Evolutionary conservation across 1,139 yeast species (phyloP).

Genomic region (Candida neerlandica): DNA sequence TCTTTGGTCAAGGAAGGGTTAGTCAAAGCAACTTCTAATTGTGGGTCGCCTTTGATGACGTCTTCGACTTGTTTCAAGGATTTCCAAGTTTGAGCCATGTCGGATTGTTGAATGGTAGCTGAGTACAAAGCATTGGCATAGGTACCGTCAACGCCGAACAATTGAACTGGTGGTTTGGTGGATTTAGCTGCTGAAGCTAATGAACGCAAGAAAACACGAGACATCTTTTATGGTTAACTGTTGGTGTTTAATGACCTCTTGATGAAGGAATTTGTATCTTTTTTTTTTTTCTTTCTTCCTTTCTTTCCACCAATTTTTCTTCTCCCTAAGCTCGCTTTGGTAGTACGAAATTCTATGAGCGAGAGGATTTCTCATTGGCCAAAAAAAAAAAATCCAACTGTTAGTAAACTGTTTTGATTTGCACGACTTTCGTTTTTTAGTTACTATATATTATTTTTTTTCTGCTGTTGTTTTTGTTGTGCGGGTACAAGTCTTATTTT

Average conservation of each 20-base stretch:
- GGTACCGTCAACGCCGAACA: conserved; percentile 95
- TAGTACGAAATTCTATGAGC: neutral
- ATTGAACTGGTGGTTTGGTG: conserved; percentile 87
- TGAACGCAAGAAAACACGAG: conserved; percentile 71
- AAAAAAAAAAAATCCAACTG: neutral
- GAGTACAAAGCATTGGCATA: conserved; percentile 94
- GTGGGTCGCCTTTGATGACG: conserved; percentile 62
- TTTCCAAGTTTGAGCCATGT: conserved; percentile 70
- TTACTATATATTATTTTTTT: neutral
- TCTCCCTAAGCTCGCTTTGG: conserved; percentile 1
- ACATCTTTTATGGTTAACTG: conserved; percentile 16
- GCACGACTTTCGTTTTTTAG: neutral
- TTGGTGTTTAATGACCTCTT: conserved; percentile 1
- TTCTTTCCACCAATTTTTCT: neutral
- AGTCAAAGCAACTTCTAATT: conserved; percentile 60
- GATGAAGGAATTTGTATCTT: neutral
- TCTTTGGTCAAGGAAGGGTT: conserved; percentile 84
- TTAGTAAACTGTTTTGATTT: neutral
- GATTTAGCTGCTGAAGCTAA: conserved; percentile 66
- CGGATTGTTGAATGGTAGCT: conserved; percentile 84
- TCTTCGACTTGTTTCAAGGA: conserved; percentile 63
- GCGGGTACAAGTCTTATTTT: neutral
- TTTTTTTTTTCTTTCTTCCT: neutral
- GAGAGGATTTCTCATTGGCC: conserved; percentile 8
- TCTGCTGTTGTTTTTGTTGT: neutral